These are phyloP conservation scores for Lipomyces sp. DNA, from an alignment of 805 yeast species.

Conservation along the genomic window DNA sequence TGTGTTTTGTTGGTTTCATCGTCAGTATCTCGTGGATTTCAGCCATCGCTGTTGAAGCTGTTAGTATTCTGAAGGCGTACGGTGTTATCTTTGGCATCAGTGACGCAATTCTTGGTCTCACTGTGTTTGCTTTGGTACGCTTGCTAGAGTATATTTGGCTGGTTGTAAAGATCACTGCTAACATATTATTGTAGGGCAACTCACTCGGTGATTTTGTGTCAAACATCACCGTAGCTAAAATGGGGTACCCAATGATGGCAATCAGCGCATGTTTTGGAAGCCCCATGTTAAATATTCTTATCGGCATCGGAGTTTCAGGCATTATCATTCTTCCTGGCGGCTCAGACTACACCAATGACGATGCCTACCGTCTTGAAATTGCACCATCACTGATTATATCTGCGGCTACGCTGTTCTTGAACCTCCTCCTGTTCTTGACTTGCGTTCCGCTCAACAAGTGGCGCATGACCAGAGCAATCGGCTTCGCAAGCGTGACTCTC, in stretches of 20 bases:
- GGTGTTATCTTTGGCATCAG: slow-evolving; percentile 65
- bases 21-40: slow-evolving; percentile 73
- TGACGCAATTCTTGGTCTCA: slow-evolving; percentile 82
- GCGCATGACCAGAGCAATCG: slow-evolving; percentile 50
- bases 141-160: not conserved
- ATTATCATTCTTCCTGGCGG: slow-evolving; percentile 49
- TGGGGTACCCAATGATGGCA: slow-evolving; percentile 89
- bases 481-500: slow-evolving; percentile 48
- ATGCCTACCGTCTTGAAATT: slow-evolving; percentile 45
- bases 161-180: not conserved
- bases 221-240: slow-evolving; percentile 73
- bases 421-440: slow-evolving; percentile 48
- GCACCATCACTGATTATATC: slow-evolving; percentile 51
- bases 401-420: slow-evolving; percentile 49
- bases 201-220: slow-evolving; percentile 89
- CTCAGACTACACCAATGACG: slow-evolving; percentile 27
- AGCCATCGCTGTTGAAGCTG: slow-evolving; percentile 69
- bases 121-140: slow-evolving; percentile 71
- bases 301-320: slow-evolving; percentile 83
- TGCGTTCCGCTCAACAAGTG: slow-evolving; percentile 52
- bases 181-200: slow-evolving; percentile 59
- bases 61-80: slow-evolving; percentile 63
- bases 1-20: slow-evolving; percentile 60
- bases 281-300: slow-evolving; percentile 74
- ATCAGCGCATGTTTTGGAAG: slow-evolving; percentile 96